Percentiles rank a stretch among this genome's conserved stretches.
Evolutionary conservation across 108 stramenopile species (phyloP).

Genomic region (Conticribra weissflogii): DNA sequence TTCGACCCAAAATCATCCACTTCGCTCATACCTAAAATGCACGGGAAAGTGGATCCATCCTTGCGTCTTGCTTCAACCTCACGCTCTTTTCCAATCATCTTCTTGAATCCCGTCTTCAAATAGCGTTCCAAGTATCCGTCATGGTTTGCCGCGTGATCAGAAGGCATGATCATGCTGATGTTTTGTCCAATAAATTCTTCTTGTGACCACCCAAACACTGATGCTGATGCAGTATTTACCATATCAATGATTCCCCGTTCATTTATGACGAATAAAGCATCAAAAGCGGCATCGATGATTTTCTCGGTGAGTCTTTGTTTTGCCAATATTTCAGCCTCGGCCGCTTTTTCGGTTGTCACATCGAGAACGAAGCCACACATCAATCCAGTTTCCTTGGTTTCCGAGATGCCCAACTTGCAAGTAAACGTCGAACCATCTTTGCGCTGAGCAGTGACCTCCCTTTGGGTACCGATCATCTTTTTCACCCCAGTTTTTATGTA

Average conservation of each 20-base stretch:
- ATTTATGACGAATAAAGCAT: conserved; percentile 45
- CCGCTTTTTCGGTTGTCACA: conserved; percentile 29
- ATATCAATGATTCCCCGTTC: conserved; percentile 47
- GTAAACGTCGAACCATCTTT: conserved; percentile 49
- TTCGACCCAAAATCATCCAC: conserved; percentile 25
- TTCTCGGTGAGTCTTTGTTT: conserved; percentile 25
- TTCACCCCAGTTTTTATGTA: conserved; percentile 20
- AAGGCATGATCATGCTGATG: conserved; percentile 52
- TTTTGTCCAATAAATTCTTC: conserved; percentile 49
- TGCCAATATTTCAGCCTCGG: conserved; percentile 5
- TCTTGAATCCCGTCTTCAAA: conserved; percentile 31
- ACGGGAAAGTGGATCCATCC: conserved; percentile 44
- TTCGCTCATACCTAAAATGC: conserved; percentile 42
- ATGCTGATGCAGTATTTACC: conserved; percentile 30
- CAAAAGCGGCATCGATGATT: conserved; percentile 46
- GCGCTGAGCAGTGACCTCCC: conserved; percentile 27
- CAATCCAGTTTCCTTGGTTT: conserved; percentile 33
- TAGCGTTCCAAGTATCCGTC: conserved; percentile 41
- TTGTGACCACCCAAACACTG: conserved; percentile 43
- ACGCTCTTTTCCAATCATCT: conserved; percentile 43
- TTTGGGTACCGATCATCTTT: too few relatives aligned
- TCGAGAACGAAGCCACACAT: conserved; percentile 56
- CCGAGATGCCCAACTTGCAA: conserved; percentile 39
- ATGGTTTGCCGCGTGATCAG: conserved; percentile 31
- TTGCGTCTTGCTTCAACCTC: conserved; percentile 35